Percentiles rank a stretch among this genome's conserved stretches.
phyloP scores from a whole-genome alignment of 257 asterid genomes.

The Solanum chmielewskii region DNA sequence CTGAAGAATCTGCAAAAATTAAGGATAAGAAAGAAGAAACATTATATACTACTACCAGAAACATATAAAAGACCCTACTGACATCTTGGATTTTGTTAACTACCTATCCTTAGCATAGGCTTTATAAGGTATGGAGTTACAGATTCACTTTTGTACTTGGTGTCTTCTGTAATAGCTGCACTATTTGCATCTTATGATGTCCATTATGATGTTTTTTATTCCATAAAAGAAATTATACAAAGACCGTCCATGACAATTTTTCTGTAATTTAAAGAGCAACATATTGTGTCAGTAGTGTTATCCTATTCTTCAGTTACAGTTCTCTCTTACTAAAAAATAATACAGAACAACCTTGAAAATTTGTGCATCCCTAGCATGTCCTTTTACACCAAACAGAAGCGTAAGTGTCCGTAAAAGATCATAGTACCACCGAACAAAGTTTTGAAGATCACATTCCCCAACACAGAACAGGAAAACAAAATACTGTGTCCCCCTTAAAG shows the following conservation, averaged over 20 bases:
- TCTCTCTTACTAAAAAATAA: neutral
- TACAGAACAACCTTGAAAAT: neutral
- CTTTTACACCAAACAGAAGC: neutral
- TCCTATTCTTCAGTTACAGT: neutral
- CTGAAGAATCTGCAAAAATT: slow-evolving; percentile 69
- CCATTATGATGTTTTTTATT: neutral
- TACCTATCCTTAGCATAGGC: neutral
- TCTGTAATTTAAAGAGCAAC: neutral
- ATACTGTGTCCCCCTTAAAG: neutral
- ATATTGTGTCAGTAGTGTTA: neutral
- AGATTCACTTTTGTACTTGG: neutral
- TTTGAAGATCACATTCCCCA: neutral
- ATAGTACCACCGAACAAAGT: neutral
- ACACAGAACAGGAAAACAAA: neutral
- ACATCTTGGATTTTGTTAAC: neutral
- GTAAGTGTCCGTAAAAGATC: neutral
- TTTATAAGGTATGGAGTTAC: neutral
- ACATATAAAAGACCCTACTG: neutral
- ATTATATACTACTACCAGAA: neutral
- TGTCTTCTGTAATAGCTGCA: neutral
- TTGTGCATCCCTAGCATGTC: neutral
- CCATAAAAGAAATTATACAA: neutral
- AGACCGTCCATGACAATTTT: neutral
- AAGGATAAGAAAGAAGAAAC: neutral
- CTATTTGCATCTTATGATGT: neutral